Percentiles rank a stretch among this genome's conserved stretches.
These are phyloP conservation scores for Thielaviopsis euricoi DNA, from an alignment of 2,329 filamentous ascomycete species.

Conservation along the genomic window DNA sequence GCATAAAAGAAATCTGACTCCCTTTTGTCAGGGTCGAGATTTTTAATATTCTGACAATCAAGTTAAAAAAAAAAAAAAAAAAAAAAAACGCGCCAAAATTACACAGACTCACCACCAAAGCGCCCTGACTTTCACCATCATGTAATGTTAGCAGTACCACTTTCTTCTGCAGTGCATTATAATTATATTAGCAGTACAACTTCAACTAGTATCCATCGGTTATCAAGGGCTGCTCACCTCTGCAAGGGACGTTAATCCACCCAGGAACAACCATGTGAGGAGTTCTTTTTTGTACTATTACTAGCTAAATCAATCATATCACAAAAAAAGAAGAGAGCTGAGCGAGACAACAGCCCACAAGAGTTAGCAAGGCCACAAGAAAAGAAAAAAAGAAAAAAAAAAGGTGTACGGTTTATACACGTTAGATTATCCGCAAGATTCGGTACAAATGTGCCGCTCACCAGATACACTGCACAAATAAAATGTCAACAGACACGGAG, in stretches of 20 bases:
- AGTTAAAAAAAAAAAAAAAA: neutral
- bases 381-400: too few relatives aligned
- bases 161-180: neutral
- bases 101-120: neutral
- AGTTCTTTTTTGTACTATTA: too few relatives aligned
- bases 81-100: neutral
- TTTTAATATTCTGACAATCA: too few relatives aligned
- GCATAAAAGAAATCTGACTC: neutral
- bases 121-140: neutral
- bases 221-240: too few relatives aligned
- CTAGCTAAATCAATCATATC: too few relatives aligned
- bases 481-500: neutral
- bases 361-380: too few relatives aligned
- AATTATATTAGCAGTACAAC: neutral
- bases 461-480: neutral
- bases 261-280: too few relatives aligned
- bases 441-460: neutral
- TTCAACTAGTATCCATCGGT: neutral
- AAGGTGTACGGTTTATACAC: neutral
- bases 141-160: neutral
- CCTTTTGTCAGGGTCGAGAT: neutral
- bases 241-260: too few relatives aligned
- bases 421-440: neutral
- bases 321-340: too few relatives aligned
- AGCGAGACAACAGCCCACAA: too few relatives aligned